Conservation (phyloP, 2,329 filamentous ascomycete species). For the Rhytidhysteron rufulum region DNA sequence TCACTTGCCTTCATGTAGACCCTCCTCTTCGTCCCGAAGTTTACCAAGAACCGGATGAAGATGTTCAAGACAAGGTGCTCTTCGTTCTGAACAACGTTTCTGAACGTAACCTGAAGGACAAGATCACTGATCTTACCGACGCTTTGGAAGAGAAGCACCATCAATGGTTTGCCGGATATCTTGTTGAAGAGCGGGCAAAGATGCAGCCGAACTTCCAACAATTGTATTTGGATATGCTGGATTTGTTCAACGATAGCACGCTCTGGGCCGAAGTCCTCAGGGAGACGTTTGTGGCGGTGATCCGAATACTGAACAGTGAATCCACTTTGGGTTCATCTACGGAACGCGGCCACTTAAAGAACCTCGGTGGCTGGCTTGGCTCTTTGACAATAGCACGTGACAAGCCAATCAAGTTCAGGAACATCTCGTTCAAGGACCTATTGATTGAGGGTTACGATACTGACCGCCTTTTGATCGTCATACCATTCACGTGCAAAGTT, state of each 20-base stretch:
- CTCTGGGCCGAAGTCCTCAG: slow-evolving; percentile 88
- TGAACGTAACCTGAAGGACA: slow-evolving; percentile 77
- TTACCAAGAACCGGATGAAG: slow-evolving; percentile 79
- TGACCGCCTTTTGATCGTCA: slow-evolving; percentile 84
- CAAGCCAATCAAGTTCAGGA: slow-evolving; percentile 92
- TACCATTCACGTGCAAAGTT: slow-evolving; percentile 97
- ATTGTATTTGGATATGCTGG: slow-evolving; percentile 85
- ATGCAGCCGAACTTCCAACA: slow-evolving; percentile 96
- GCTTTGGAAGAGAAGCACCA: slow-evolving; percentile 77
- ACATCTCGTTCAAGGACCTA: slow-evolving; percentile 95
- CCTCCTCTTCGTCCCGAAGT: slow-evolving; percentile 58
- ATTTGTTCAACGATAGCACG: slow-evolving; percentile 71
- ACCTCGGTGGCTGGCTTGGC: slow-evolving; percentile 89
- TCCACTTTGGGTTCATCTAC: slow-evolving; percentile 77
- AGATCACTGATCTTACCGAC: slow-evolving; percentile 76
- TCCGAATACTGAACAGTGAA: slow-evolving; percentile 86
- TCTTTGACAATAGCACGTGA: slow-evolving; percentile 89
- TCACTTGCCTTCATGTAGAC: slow-evolving; percentile 75
- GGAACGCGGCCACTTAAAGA: slow-evolving; percentile 86
- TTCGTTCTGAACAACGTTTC: slow-evolving; percentile 98
- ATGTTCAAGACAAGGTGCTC: slow-evolving; percentile 86
- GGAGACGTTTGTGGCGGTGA: slow-evolving; percentile 84
- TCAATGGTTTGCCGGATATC: slow-evolving; percentile 93
- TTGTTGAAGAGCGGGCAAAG: slow-evolving; percentile 94
- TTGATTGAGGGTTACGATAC: slow-evolving; percentile 91